phyloP scores from a whole-genome alignment of 805 yeast genomes.

The Candida stauntonica region DNA sequence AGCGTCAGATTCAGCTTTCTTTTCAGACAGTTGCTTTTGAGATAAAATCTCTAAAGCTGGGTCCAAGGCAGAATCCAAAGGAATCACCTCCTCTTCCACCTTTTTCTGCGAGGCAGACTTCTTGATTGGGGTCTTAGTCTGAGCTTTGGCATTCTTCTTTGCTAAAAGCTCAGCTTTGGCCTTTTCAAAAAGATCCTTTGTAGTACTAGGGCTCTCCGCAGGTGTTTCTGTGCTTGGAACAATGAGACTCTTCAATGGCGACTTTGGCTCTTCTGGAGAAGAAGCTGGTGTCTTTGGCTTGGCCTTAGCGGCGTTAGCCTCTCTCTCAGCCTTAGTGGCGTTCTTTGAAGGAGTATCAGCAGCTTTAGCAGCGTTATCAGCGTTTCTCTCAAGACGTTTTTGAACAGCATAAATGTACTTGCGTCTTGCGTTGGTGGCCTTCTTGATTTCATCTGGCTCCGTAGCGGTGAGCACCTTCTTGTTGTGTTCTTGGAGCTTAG shows the following conservation, averaged over 20 bases:
- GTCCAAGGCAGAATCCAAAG: neutral
- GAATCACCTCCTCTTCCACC: neutral
- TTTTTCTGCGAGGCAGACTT: conserved; percentile 3
- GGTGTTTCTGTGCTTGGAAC: conserved; percentile 9
- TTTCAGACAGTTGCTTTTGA: neutral
- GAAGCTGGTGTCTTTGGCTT: neutral
- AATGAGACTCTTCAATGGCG: conserved; percentile 1
- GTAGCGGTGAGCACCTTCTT: conserved; percentile 1
- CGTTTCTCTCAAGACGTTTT: conserved; percentile 8
- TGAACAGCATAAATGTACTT: conserved; percentile 8
- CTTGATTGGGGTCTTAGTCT: conserved; percentile 1
- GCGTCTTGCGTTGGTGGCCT: conserved; percentile 10
- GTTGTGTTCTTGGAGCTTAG: conserved; percentile 4
- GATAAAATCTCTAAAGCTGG: neutral
- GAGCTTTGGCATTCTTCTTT: conserved; percentile 11
- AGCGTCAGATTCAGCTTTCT: neutral
- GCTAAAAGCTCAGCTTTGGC: conserved; percentile 14
- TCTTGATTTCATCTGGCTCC: neutral
- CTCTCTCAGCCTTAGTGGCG: conserved; percentile 5
- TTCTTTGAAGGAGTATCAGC: conserved; percentile 8
- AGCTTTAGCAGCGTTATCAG: conserved; percentile 8
- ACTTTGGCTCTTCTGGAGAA: neutral
- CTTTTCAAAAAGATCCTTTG: conserved; percentile 10
- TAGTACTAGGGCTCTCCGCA: conserved; percentile 4
- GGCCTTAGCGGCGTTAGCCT: conserved; percentile 1